Percentiles rank a stretch among this genome's conserved stretches.
Evolutionary conservation across 768 basidiomycete genomes (phyloP).

Genomic region (Boletus vinaceobasis): DNA sequence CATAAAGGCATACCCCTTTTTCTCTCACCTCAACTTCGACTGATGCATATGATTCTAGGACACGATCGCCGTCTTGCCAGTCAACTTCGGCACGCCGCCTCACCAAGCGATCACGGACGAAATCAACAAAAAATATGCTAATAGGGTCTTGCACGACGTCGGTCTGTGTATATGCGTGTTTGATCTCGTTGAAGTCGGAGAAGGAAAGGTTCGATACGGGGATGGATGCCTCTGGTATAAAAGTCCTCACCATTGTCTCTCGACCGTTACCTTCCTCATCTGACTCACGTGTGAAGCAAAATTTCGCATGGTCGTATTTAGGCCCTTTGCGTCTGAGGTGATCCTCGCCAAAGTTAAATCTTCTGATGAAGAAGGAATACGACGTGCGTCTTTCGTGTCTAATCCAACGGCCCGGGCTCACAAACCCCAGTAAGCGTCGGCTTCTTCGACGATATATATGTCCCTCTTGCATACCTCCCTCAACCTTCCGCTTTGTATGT

Average conservation of each 20-base stretch:
- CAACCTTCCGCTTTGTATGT: slow-evolving; percentile 76
- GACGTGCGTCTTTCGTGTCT: slow-evolving; percentile 50
- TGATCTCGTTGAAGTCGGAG: slow-evolving; percentile 80
- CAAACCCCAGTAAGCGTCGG: slow-evolving; percentile 65
- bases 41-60: slow-evolving; percentile 60
- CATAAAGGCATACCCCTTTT: slow-evolving; percentile 33
- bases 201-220: slow-evolving; percentile 91
- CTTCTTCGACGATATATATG: slow-evolving; percentile 93
- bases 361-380: slow-evolving; percentile 80
- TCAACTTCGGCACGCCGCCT: slow-evolving; percentile 75
- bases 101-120: slow-evolving; percentile 80
- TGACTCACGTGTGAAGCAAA: slow-evolving; percentile 50
- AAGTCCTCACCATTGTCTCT: slow-evolving; percentile 41
- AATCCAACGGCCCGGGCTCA: not conserved
- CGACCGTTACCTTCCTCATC: not conserved
- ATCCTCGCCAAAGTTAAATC: slow-evolving; percentile 86
- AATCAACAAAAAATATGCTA: slow-evolving; percentile 94
- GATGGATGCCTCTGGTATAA: slow-evolving; percentile 96
- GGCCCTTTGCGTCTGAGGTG: slow-evolving; percentile 89
- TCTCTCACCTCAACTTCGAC: not conserved
- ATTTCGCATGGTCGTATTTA: slow-evolving; percentile 87
- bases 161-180: slow-evolving; percentile 90
- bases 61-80: slow-evolving; percentile 83
- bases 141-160: slow-evolving; percentile 84
- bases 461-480: slow-evolving; percentile 77